Conservation (phyloP, 1,284 basidiomycete species). For the Heterobasidion occidentale region DNA sequence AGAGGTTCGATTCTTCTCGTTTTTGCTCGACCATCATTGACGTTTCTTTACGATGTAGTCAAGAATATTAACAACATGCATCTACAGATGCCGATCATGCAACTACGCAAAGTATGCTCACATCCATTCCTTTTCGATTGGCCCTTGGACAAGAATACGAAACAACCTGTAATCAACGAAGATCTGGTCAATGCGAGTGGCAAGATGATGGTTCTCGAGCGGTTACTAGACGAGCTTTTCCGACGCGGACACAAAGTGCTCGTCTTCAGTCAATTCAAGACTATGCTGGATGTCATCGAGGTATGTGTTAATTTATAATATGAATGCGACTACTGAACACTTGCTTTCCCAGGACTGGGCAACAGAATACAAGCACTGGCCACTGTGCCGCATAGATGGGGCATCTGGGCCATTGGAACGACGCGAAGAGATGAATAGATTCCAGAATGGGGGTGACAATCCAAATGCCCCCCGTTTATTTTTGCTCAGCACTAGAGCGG, state of each 20-base stretch:
- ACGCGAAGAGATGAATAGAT: constrained; percentile 78
- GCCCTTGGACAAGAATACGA: constrained; percentile 64
- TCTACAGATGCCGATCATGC: constrained; percentile 92
- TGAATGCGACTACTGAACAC: neutral
- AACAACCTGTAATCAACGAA: constrained; percentile 56
- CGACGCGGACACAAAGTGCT: constrained; percentile 82
- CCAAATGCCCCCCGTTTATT: constrained; percentile 74
- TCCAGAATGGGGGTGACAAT: constrained; percentile 69
- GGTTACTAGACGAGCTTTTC: constrained; percentile 83
- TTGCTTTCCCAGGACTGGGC: constrained; percentile 70
- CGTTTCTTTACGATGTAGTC: constrained; percentile 31
- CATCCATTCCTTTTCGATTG: constrained; percentile 94
- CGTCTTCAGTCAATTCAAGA: constrained; percentile 92
- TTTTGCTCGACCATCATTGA: constrained; percentile 3
- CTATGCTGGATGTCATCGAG: constrained; percentile 93
- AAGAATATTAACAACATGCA: constrained; percentile 87
- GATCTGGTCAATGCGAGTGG: constrained; percentile 83
- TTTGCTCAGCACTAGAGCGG: constrained; percentile 87
- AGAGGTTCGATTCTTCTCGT: constrained; percentile 42
- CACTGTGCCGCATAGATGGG: constrained; percentile 88
- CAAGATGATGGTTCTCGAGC: constrained; percentile 95
- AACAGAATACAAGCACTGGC: constrained; percentile 70
- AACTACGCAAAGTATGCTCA: constrained; percentile 89
- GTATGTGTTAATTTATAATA: constrained; percentile 30
- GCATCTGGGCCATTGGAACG: constrained; percentile 71